Conservation (phyloP, 2,329 filamentous ascomycete species). For the Gremmenia infestans region DNA sequence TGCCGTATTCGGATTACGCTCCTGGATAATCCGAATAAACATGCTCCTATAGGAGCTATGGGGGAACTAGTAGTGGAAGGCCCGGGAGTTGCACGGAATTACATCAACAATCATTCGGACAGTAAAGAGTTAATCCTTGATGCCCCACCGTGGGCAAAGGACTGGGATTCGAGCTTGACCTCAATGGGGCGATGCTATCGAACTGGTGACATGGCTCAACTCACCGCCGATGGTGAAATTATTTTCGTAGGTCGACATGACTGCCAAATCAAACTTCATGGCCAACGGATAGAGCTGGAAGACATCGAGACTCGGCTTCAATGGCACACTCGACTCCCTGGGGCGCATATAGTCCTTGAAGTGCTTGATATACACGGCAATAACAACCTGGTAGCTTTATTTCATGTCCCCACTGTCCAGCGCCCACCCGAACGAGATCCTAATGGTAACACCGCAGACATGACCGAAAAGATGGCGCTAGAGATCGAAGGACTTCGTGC, state of each 20-base stretch:
- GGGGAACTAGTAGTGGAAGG: conserved; percentile 38
- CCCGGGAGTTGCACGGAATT: conserved; percentile 35
- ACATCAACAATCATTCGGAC: conserved; percentile 44
- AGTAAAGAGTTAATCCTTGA: conserved; percentile 32
- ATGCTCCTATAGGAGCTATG: conserved; percentile 30
- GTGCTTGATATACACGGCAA: too few relatives aligned
- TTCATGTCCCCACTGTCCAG: too few relatives aligned
- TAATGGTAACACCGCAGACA: background rate
- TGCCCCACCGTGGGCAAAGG: too few relatives aligned
- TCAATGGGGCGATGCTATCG: too few relatives aligned
- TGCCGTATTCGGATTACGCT: too few relatives aligned
- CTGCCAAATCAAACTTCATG: conserved; percentile 50
- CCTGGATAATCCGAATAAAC: conserved; percentile 3
- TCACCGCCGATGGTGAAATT: conserved; percentile 41
- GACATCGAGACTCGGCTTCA: conserved; percentile 13
- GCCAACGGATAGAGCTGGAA: conserved; percentile 17
- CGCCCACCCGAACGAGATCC: background rate
- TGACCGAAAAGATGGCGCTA: too few relatives aligned
- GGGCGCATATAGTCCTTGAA: too few relatives aligned
- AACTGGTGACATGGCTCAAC: too few relatives aligned
- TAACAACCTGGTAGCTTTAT: too few relatives aligned
- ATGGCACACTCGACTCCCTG: too few relatives aligned
- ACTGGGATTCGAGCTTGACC: too few relatives aligned
- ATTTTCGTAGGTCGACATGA: conserved; percentile 56
- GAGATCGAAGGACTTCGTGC: background rate